phyloP scores from a whole-genome alignment of 768 basidiomycete species.

The Russula dissimulans region DNA sequence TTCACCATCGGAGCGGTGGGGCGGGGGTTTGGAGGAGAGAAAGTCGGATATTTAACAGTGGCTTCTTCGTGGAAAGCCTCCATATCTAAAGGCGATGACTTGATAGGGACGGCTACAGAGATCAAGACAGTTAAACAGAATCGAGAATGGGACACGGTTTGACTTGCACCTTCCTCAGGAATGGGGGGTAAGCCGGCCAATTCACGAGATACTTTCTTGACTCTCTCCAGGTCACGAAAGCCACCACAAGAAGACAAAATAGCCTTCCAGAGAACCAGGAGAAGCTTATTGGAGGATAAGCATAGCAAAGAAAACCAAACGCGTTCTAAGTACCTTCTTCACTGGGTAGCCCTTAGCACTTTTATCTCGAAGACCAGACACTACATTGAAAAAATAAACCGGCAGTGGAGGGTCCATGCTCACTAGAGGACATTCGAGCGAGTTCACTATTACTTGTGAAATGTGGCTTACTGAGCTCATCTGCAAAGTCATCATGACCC shows the following conservation, averaged over 20 bases:
- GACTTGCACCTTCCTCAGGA: conserved; percentile 38
- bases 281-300: conserved; percentile 44
- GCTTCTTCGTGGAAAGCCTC: conserved; percentile 86
- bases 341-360: conserved; percentile 93
- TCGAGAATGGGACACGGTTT: background rate
- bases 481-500: conserved; percentile 88
- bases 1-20: conserved; percentile 32
- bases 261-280: conserved; percentile 92
- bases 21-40: conserved; percentile 41
- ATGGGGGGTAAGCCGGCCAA: conserved; percentile 60
- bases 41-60: conserved; percentile 93
- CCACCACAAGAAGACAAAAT: conserved; percentile 90
- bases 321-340: conserved; percentile 64
- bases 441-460: background rate
- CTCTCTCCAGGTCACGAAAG: conserved; percentile 72
- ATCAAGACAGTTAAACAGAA: background rate
- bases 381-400: conserved; percentile 82
- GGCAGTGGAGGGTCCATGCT: conserved; percentile 90
- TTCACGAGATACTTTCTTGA: conserved; percentile 79
- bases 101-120: conserved; percentile 53
- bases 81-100: conserved; percentile 86
- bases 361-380: conserved; percentile 87
- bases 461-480: conserved; percentile 77
- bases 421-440: conserved; percentile 45
- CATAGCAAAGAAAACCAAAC: conserved; percentile 3